Evolutionary conservation across 2,329 filamentous ascomycete species (phyloP), one percentile per base, ranked within the genome.

Genomic region (Ophiostoma novo-ulmi): DNA sequence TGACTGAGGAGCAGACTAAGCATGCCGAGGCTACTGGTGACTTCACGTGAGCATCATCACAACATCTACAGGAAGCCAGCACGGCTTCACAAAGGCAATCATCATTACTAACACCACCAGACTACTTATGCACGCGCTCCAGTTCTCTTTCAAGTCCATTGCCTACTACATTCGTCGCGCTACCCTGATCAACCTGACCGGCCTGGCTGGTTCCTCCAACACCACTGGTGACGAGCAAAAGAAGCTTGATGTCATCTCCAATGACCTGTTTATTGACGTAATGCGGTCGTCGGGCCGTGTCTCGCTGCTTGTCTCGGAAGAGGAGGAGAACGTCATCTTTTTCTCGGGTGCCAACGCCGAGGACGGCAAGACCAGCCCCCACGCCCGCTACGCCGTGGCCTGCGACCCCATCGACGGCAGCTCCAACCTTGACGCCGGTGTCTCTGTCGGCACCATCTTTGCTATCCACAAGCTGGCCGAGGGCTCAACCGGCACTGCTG

Each of bases 131-230:
- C 95, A 99, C 80, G 94, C 95, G 72, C 91, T 99, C 72, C 95
- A 98, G 82, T 99, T 98, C 85, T 94, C 95, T 75, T 99, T 99
- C 90, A 99, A 99, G 85, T 97, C 93, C 75, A 99, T 99, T 81
- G 93, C 95, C 77, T 97, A 98, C 86, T 99, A 97, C 85, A 99
- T 99, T 81, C 94, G 94, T 77, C 91, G 95, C 80, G 93, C 94
- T 48, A 94, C 93, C 35, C 85, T 99, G 74, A 94, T 98, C 83
- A 97, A 97, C 85, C 88, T 99, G 73, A 96, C 93, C 69, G 95
- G 95, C 73, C 89, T 99, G 67, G 95, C 95, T 73, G 95, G 95
- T 72, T 95, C 94, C 72, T 92, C 93, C 75, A 99, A 99, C 83
- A 92, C 86, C 70, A 98, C 95, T 3, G 95, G 95, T 75, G 95